Percentiles rank a stretch among this genome's conserved stretches.
Conservation (phyloP, 176 grass and related monocot genomes). For the Paspalum vaginatum region DNA sequence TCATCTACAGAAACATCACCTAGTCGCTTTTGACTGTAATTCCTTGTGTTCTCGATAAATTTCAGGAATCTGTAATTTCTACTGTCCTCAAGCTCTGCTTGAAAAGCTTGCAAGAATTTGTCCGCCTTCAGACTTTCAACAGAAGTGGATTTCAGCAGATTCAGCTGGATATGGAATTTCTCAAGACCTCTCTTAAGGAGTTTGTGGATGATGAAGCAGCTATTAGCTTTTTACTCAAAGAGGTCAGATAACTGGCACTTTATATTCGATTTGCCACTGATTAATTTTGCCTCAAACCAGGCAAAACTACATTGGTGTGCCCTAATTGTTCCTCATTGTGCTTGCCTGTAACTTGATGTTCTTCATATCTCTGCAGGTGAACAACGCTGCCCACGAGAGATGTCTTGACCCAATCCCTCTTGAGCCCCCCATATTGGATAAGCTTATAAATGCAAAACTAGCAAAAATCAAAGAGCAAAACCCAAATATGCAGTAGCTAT, state of each 20-base stretch:
- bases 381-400: constrained; percentile 93
- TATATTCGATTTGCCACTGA: not conserved
- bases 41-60: constrained; percentile 37
- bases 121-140: constrained; percentile 96
- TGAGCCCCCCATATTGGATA: constrained; percentile 94
- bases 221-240: constrained; percentile 95
- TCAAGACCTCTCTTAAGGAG: constrained; percentile 88
- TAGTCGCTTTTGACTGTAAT: constrained; percentile 27
- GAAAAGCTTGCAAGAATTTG: constrained; percentile 99
- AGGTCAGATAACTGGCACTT: constrained; percentile 57
- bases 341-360: constrained; percentile 21
- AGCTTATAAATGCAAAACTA: constrained; percentile 84
- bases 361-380: constrained; percentile 65
- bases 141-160: constrained; percentile 99
- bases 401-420: constrained; percentile 94
- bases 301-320: not conserved
- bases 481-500: constrained; percentile 42
- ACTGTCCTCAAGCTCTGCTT: constrained; percentile 83
- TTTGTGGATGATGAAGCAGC: constrained; percentile 93
- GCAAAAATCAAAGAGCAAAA: constrained; percentile 75
- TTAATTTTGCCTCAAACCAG: constrained; percentile 20
- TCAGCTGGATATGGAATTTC: constrained; percentile 97
- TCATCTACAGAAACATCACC: not conserved
- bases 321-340: constrained; percentile 14
- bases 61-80: constrained; percentile 96